phyloP scores from a whole-genome alignment of 2,329 filamentous ascomycete species.

The Fusarium sp. region DNA sequence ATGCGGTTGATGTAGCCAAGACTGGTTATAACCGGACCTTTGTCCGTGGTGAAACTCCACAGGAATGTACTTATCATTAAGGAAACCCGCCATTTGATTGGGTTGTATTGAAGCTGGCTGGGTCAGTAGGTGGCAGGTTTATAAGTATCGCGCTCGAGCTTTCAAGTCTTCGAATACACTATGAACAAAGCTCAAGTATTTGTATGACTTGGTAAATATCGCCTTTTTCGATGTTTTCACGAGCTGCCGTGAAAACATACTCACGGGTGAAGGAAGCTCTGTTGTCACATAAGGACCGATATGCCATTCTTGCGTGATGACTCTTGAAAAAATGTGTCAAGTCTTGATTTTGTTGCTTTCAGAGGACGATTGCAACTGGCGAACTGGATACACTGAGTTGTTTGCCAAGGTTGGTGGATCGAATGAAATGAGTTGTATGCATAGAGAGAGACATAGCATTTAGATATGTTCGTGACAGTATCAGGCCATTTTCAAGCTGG shows the following conservation, averaged over 20 bases:
- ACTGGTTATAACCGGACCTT: not conserved
- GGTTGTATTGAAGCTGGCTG: not conserved
- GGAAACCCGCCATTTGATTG: not conserved
- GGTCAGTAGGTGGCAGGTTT: too few relatives aligned
- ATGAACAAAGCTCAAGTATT: not conserved
- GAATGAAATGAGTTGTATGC: not conserved
- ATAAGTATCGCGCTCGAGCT: not conserved
- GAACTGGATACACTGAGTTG: not conserved
- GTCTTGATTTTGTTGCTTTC: not conserved
- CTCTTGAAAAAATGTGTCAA: not conserved
- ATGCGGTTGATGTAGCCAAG: not conserved
- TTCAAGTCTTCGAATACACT: not conserved
- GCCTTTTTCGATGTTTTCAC: not conserved
- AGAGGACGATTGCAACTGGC: not conserved
- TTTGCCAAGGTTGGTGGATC: not conserved
- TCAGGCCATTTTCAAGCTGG: too few relatives aligned
- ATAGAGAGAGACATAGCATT: not conserved
- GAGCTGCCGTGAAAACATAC: not conserved
- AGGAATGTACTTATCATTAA: not conserved
- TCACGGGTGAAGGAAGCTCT: not conserved
- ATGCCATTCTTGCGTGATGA: not conserved
- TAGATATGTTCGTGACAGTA: not conserved
- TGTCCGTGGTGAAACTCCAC: not conserved
- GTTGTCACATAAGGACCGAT: not conserved
- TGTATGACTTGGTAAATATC: not conserved